phyloP scores from a whole-genome alignment of 2,329 filamentous ascomycete genomes.

The Hypoxylon sp. region DNA sequence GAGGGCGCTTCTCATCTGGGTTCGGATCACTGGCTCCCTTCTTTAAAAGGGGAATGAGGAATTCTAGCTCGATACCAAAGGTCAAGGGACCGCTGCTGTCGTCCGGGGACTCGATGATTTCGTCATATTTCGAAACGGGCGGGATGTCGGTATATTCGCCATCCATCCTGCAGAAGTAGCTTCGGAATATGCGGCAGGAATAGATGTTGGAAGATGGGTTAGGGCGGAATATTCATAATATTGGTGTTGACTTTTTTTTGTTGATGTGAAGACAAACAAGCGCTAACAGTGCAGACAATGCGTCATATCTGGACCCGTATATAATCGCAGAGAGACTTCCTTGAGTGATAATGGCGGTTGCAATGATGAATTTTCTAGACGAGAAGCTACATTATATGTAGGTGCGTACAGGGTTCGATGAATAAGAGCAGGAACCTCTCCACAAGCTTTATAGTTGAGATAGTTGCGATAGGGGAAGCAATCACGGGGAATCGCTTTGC shows the following conservation, averaged over 20 bases:
- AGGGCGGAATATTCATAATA: not conserved
- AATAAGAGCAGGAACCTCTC: not conserved
- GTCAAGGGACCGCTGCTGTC: constrained; percentile 44
- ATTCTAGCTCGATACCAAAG: constrained; percentile 51
- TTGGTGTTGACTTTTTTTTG: not conserved
- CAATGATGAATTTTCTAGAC: not conserved
- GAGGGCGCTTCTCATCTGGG: constrained; percentile 15
- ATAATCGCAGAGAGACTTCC: not conserved
- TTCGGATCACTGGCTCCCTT: constrained; percentile 24
- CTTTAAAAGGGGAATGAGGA: constrained; percentile 40
- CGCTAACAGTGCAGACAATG: not conserved
- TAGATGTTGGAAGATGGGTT: not conserved
- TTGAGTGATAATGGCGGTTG: not conserved
- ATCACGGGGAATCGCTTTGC: not conserved
- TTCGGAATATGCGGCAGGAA: not conserved
- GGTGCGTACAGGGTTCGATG: not conserved
- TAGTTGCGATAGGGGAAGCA: not conserved
- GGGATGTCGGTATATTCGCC: not conserved
- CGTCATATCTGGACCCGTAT: not conserved
- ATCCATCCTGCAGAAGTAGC: not conserved
- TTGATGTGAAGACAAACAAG: not conserved
- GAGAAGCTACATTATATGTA: not conserved
- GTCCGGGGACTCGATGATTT: constrained; percentile 42
- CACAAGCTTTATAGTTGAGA: not conserved
- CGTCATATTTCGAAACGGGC: constrained; percentile 35